A percentile compares a stretch with the other conserved stretches of the same genome.
Evolutionary conservation across 1,139 yeast genomes (phyloP).

Genomic region (Arxiozyma heterogenica): DNA sequence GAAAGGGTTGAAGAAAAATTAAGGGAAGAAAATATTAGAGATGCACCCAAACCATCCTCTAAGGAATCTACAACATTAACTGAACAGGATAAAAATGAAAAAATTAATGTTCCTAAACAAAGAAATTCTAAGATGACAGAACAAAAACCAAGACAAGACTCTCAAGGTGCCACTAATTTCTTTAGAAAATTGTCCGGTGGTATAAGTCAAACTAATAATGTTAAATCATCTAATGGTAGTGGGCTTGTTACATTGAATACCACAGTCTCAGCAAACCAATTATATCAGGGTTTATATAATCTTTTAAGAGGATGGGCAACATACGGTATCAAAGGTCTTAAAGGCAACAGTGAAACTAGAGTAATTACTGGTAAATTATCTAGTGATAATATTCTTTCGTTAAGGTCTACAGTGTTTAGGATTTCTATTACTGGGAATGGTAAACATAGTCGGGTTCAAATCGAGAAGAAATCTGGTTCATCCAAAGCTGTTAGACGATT

Average conservation of each 20-base stretch:
- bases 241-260: conserved; percentile 22
- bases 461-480: conserved; percentile 58
- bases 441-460: conserved; percentile 42
- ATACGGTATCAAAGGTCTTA: conserved; percentile 56
- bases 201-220: conserved; percentile 31
- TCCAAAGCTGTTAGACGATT: conserved; percentile 53
- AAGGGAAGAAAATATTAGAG: conserved; percentile 1
- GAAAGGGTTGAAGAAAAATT: conserved; percentile 4
- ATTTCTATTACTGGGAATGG: conserved; percentile 38
- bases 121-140: conserved; percentile 8
- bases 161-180: conserved; percentile 29
- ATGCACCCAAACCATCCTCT: conserved; percentile 3
- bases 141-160: conserved; percentile 14
- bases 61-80: not conserved
- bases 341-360: conserved; percentile 37
- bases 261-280: conserved; percentile 36
- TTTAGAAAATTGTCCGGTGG: conserved; percentile 55
- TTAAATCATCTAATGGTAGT: conserved; percentile 25
- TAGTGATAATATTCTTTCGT: conserved; percentile 50
- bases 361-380: conserved; percentile 53
- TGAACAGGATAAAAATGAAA: not conserved
- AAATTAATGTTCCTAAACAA: conserved; percentile 3
- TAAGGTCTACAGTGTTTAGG: conserved; percentile 57
- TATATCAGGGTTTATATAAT: conserved; percentile 56
- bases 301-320: conserved; percentile 59